Conservation (phyloP, 768 basidiomycete genomes). For the Boletus sp. region DNA sequence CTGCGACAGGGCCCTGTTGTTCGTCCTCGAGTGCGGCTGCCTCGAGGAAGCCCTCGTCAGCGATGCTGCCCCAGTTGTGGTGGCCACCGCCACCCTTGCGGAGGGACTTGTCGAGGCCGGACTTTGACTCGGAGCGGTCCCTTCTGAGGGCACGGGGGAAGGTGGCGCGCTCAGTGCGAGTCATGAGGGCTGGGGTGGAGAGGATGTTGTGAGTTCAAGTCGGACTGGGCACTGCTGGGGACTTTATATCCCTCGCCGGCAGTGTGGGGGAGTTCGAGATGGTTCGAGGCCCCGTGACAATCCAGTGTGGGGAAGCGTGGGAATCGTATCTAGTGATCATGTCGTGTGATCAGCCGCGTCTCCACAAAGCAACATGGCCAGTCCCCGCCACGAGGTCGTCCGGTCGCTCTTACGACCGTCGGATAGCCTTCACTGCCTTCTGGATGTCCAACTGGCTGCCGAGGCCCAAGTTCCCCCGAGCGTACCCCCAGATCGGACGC, state of each 20-base stretch:
- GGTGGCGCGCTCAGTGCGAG: constrained; percentile 71
- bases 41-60: constrained; percentile 62
- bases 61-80: constrained; percentile 82
- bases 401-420: constrained; percentile 35
- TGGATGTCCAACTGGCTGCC: constrained; percentile 36
- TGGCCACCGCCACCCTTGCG: constrained; percentile 79
- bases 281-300: not conserved
- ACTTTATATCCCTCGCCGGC: constrained; percentile 22
- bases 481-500: not conserved
- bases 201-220: not conserved
- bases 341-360: constrained; percentile 8
- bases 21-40: constrained; percentile 57
- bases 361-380: constrained; percentile 2
- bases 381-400: constrained; percentile 8
- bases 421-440: constrained; percentile 43
- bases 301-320: constrained; percentile 26
- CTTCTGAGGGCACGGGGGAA: constrained; percentile 68
- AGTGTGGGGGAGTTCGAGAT: not conserved
- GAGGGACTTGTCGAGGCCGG: constrained; percentile 65
- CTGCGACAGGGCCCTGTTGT: constrained; percentile 41
- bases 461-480: not conserved
- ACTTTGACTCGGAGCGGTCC: constrained; percentile 78
- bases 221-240: not conserved
- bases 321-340: constrained; percentile 11
- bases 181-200: constrained; percentile 46